Base-by-base conservation (phyloP, 225 moss, liverwort and hornwort species). In the Lunularia cruciata region DNA sequence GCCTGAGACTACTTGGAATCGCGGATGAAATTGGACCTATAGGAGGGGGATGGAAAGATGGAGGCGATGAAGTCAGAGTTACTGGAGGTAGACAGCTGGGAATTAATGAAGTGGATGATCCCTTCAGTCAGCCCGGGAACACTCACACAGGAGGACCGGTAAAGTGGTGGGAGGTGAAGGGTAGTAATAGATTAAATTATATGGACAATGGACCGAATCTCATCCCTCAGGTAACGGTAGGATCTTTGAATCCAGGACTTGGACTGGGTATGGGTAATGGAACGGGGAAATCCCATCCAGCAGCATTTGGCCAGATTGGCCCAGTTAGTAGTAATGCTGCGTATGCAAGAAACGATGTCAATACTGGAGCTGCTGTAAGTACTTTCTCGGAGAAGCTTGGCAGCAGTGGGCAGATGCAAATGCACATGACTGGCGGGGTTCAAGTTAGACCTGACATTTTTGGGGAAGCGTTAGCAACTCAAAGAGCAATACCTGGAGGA, bases 1-100 rank as follows among this genome's bases (percentile, higher is more conserved):
- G 56, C 23, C 25, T 69, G 23, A 40, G 69, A 14, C 54, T 54
- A 20, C 39, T 69, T 25, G 69, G 54, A 14, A 57, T 69, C 56
- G 69, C 22, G 14, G 56, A 54, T 54, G 56, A 69, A 31, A 20
- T 51, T 28, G 69, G 56, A 35, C 38, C 12, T 3, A 12, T 27
- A 10, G 51, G 25, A 22, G 20, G 33, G 20, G 20, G 33, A 13
- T 69, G 69, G 55, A 38, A 54, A 45, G 40, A 23, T 57, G 55
- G 56, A 53, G 31, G 13, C 34, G 55, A 54, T 43, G 47, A 66
- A 32, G 48, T 33, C 8, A 48, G 31, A 48, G 1, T 54, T 16
- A 19, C 36, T 26, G 7, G 12, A 8, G 69, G 34, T 26, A 57
- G 55, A 54, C 28, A 37, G 22, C 39, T 40, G 34, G 47, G n/a